Base-by-base conservation (phyloP, 1,139 yeast species). In the Kodamaea ohmeri region DNA sequence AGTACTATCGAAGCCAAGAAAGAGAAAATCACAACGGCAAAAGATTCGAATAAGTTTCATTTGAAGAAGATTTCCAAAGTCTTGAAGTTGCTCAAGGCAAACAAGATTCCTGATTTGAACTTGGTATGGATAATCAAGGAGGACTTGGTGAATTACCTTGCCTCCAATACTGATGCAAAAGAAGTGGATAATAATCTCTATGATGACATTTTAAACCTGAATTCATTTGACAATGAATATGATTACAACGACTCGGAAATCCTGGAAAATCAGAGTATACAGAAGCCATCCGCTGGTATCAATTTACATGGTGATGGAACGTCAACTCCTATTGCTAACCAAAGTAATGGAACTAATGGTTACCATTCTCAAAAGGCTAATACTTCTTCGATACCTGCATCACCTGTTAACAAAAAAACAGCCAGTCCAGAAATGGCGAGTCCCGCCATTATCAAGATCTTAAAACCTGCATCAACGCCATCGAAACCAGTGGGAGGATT, bases 391-490 rank as follows among this genome's bases (percentile, higher is more conserved):
- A 36, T 38, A 21, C 45, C 49, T 12, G 26, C 46, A 7, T 46
- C 50, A 11, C 34, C 43, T 19, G 26, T 21, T 5, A 32, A 38
- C 13, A 43, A 44, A 37, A 43, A 39, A 13, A 26, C 43, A 1
- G 38, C 42, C 3, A 49, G 51, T 28, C 51, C 51, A 11, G 52
- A 45, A 21, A 36, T 46, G 26, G 41, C 48, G 2, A 47, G 44
- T 27, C 45, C 51, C 5, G 52, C 47, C 5, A 48, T 44, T 44
- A 70, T 62, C 28, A 68, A 76, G 40, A 76, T 79, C 1, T 62
- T 81, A 40, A 80, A 79, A 55, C 88, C 88, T 2, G 87, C 88
- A 1, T 70, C 80, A 0, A 71, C 83, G 5, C 88, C 88, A 8
- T 65, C 78, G 8, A 77, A 76, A 45, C 85, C 86, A 1, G 73